phyloP scores from a whole-genome alignment of 306 rosid genomes.

The Cotoneaster glaucophyllus region DNA sequence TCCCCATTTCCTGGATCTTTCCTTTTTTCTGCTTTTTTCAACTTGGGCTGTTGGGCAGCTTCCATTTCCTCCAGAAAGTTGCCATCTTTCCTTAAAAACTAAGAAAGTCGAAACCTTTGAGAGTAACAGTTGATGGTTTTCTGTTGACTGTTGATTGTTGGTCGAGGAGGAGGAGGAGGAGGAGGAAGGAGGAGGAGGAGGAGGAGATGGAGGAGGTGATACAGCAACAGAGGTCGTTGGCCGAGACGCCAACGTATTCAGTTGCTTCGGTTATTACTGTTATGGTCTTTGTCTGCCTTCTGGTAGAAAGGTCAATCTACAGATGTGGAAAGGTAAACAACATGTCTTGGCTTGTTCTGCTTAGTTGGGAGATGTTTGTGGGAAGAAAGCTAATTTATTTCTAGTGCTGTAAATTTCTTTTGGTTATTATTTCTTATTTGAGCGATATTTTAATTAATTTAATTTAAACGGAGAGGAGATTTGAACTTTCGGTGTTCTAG shows the following conservation, averaged over 20 bases:
- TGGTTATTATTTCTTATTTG: too few relatives aligned
- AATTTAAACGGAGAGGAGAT: too few relatives aligned
- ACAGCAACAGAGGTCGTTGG: slow-evolving; percentile 57
- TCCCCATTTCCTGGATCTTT: slow-evolving; percentile 43
- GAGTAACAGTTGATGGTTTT: slow-evolving; percentile 9
- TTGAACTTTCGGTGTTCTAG: too few relatives aligned
- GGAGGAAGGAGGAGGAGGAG: slow-evolving; percentile 17
- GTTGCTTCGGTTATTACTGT: slow-evolving; percentile 87
- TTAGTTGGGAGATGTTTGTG: not conserved
- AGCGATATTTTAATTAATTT: too few relatives aligned
- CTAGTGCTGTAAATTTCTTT: not conserved
- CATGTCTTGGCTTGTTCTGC: not conserved
- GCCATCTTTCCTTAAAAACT: slow-evolving; percentile 7
- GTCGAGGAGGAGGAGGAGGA: slow-evolving; percentile 1
- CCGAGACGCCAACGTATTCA: slow-evolving; percentile 92
- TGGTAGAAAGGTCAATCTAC: slow-evolving; percentile 77
- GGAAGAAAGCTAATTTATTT: not conserved
- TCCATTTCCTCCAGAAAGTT: slow-evolving; percentile 12
- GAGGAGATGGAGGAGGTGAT: slow-evolving; percentile 34
- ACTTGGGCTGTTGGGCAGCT: not conserved
- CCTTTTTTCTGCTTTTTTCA: slow-evolving; percentile 13
- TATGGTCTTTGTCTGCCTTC: slow-evolving; percentile 77
- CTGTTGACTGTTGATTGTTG: not conserved
- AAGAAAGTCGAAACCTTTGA: slow-evolving; percentile 11
- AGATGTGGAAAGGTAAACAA: slow-evolving; percentile 66